Evolutionary conservation across 1,284 basidiomycete genomes (phyloP).

Genomic region (Ustilago lituana): DNA sequence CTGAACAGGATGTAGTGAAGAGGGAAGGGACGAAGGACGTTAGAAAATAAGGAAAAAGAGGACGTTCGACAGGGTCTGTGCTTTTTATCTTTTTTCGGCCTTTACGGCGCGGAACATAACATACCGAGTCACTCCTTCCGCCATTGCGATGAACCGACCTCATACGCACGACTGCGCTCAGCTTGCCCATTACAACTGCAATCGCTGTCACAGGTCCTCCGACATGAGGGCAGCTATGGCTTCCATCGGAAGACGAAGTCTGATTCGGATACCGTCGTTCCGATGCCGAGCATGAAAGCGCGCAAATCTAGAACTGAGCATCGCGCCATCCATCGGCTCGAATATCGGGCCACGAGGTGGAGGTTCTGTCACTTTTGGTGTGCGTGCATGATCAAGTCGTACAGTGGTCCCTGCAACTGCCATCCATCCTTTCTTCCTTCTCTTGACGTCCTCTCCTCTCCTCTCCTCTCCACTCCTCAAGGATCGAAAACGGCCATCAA

Average conservation of each 20-base stretch:
- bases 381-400: background rate
- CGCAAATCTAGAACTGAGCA: too few relatives aligned
- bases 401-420: too few relatives aligned
- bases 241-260: too few relatives aligned
- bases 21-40: background rate
- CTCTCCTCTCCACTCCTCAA: background rate
- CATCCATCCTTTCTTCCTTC: background rate
- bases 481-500: too few relatives aligned
- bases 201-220: too few relatives aligned
- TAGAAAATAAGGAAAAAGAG: background rate
- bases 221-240: too few relatives aligned
- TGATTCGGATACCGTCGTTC: too few relatives aligned
- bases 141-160: too few relatives aligned
- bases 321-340: constrained; percentile 3
- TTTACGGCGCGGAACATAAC: constrained; percentile 3
- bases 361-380: constrained; percentile 8
- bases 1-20: background rate
- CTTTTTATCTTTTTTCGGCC: background rate
- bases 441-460: background rate
- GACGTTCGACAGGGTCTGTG: constrained; percentile 18
- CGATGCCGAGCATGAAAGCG: too few relatives aligned
- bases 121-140: too few relatives aligned
- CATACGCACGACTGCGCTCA: too few relatives aligned
- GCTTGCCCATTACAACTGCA: too few relatives aligned
- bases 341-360: constrained; percentile 17